Conservation (phyloP, 2,329 filamentous ascomycete genomes). For the Xylaria sp. region DNA sequence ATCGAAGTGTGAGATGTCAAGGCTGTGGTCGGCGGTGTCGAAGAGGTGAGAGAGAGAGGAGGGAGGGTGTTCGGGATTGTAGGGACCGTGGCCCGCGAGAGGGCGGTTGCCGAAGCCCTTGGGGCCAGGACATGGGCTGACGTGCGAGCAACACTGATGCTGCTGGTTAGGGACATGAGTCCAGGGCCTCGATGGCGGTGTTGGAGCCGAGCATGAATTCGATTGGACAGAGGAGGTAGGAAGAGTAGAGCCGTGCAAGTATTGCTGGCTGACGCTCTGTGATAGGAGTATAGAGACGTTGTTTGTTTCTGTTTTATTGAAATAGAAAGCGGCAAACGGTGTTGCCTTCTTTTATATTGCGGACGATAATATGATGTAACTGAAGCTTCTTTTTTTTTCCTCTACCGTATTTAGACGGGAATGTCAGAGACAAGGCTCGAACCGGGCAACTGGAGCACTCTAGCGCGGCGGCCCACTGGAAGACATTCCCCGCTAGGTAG, state of each 20-base stretch:
- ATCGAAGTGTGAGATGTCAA: constrained; percentile 21
- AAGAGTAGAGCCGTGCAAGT: constrained; percentile 11
- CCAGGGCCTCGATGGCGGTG: constrained; percentile 35
- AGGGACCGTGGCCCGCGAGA: constrained; percentile 28
- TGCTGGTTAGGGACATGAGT: constrained; percentile 45
- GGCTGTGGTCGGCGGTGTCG: constrained; percentile 20
- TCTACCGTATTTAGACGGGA: background rate
- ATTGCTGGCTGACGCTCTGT: constrained; percentile 4
- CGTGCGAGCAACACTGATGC: constrained; percentile 38
- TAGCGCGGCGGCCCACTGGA: constrained; percentile 1
- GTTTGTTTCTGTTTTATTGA: background rate
- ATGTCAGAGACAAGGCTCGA: constrained; percentile 15
- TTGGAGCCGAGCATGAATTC: constrained; percentile 36
- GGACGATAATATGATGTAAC: constrained; percentile 23
- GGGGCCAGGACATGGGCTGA: constrained; percentile 39
- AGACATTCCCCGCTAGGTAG: background rate
- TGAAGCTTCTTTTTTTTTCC: constrained; percentile 9
- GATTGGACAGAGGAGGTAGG: background rate
- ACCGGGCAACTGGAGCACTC: constrained; percentile 1
- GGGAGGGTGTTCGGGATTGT: background rate
- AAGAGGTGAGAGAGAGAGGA: constrained; percentile 5
- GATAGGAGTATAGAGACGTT: background rate
- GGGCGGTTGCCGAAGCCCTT: constrained; percentile 25
- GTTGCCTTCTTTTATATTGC: background rate
- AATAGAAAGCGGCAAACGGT: background rate